Evolutionary conservation across 148 eudicot species (phyloP).

Genomic region (Fallopia convolvulus): DNA sequence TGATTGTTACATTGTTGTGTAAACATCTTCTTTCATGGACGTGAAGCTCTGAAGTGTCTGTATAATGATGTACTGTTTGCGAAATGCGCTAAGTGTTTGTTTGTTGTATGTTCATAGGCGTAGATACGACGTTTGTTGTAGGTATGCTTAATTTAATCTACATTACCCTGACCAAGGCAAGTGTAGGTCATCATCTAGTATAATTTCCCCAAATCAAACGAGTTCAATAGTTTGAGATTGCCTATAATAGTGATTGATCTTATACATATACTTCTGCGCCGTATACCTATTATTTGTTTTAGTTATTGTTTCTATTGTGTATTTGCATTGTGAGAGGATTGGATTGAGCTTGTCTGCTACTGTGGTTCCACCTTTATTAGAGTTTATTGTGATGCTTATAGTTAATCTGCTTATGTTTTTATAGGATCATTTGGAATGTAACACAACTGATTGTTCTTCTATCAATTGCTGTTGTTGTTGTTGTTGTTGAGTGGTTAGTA

Average conservation of each 20-base stretch:
- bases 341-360: neutral
- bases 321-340: neutral
- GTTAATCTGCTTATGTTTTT: neutral
- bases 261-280: neutral
- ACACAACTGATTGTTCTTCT: neutral
- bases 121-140: neutral
- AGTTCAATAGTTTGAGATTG: neutral
- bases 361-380: neutral
- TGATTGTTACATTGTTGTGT: neutral
- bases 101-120: neutral
- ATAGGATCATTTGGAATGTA: neutral
- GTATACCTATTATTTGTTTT: too few relatives aligned
- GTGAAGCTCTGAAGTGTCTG: neutral
- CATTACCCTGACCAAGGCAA: neutral
- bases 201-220: neutral
- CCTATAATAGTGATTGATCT: neutral
- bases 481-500: neutral
- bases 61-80: neutral
- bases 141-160: neutral
- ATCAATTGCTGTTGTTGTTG: neutral
- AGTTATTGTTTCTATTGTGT: neutral
- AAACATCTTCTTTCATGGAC: neutral
- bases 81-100: neutral
- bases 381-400: neutral
- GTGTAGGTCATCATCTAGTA: neutral